phyloP scores from a whole-genome alignment of 2,329 filamentous ascomycete species.

The Zasmidium angulare region DNA sequence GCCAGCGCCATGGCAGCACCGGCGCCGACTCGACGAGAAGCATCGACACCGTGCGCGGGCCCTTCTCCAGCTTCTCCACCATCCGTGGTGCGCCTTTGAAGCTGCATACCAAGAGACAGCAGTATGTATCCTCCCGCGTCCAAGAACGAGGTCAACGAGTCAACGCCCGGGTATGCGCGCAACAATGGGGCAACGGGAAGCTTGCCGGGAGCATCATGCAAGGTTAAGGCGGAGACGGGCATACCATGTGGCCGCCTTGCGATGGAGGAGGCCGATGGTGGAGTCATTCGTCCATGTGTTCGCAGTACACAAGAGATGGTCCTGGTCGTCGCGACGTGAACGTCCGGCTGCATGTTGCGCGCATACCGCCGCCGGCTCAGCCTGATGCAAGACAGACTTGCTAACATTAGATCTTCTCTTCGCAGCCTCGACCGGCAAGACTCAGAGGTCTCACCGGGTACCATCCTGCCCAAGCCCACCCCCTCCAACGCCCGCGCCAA shows the following conservation, averaged over 20 bases:
- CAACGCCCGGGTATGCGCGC: conserved; percentile 3
- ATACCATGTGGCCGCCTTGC: neutral
- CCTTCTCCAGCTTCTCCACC: conserved; percentile 22
- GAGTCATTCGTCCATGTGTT: no score
- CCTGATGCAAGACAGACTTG: conserved; percentile 16
- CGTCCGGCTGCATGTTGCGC: neutral
- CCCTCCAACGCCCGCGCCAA: conserved; percentile 47
- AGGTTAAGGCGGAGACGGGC: neutral
- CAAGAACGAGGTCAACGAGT: neutral
- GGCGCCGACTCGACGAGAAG: conserved; percentile 67
- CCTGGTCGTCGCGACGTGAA: no score
- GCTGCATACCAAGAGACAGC: conserved; percentile 45
- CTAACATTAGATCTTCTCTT: conserved; percentile 26
- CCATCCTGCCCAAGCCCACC: conserved; percentile 37
- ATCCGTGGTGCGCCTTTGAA: conserved; percentile 24
- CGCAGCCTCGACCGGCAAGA: conserved; percentile 45
- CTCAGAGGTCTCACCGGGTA: conserved; percentile 44
- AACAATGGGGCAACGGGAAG: neutral
- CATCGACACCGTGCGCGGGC: conserved; percentile 63
- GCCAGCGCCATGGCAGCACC: conserved; percentile 64
- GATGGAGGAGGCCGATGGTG: no score
- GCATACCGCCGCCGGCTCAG: neutral
- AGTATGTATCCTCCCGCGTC: conserved; percentile 42
- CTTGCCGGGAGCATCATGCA: conserved; percentile 1
- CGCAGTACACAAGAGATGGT: no score